Conservation (phyloP, 1,284 basidiomycete species). For the Lignosus rhinocerotis region DNA sequence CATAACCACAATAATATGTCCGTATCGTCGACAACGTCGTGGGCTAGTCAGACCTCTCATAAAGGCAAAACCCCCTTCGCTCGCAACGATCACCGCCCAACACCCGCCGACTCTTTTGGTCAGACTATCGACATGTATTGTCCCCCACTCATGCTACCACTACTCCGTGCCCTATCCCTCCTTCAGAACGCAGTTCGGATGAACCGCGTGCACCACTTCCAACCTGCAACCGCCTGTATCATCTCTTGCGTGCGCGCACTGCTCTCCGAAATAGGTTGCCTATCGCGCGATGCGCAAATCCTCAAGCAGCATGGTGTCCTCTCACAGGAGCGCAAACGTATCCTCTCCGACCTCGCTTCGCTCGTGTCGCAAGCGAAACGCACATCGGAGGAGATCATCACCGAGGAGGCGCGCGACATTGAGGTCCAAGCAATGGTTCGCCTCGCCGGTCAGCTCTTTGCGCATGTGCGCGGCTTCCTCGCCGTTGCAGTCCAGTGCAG, state of each 20-base stretch:
- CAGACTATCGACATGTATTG: constrained; percentile 60
- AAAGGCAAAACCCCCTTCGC: constrained; percentile 31
- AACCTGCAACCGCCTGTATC: constrained; percentile 83
- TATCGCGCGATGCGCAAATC: constrained; percentile 79
- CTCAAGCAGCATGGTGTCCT: constrained; percentile 70
- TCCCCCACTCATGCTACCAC: constrained; percentile 72
- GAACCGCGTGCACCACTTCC: constrained; percentile 79
- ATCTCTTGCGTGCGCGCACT: constrained; percentile 95
- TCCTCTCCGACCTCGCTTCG: constrained; percentile 80
- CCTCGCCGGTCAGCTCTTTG: constrained; percentile 72
- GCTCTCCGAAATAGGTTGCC: constrained; percentile 82
- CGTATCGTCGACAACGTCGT: constrained; percentile 52
- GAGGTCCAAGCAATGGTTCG: constrained; percentile 76
- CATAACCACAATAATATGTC: constrained; percentile 54
- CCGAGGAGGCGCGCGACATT: constrained; percentile 50
- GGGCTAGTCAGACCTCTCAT: constrained; percentile 47
- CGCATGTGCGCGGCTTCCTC: constrained; percentile 69
- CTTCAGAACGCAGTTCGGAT: constrained; percentile 83
- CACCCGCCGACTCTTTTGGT: constrained; percentile 45
- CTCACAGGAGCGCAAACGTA: constrained; percentile 77
- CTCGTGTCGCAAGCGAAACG: constrained; percentile 85
- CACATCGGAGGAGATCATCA: constrained; percentile 60
- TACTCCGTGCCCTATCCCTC: constrained; percentile 83
- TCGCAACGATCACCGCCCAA: constrained; percentile 44
- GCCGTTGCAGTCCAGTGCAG: constrained; percentile 80